Evolutionary conservation across 2,329 filamentous ascomycete genomes (phyloP).

Genomic region (Pseudopyricularia cyperi): DNA sequence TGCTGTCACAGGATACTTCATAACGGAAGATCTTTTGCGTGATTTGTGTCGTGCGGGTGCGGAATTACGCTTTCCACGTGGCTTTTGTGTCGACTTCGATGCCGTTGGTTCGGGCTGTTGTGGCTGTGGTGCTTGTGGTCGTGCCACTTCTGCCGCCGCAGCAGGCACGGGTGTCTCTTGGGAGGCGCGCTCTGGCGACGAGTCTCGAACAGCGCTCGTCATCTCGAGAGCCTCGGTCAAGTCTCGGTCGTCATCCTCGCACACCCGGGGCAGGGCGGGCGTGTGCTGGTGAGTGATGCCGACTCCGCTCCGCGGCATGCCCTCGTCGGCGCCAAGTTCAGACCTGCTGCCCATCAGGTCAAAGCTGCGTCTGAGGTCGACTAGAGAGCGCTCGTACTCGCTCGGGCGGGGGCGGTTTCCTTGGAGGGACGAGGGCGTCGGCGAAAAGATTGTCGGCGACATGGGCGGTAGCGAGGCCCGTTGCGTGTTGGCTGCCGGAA

Average conservation of each 20-base stretch:
- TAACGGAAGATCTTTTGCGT: too few species aligned
- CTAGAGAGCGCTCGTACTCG: not conserved
- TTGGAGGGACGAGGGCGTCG: not conserved
- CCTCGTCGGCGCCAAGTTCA: not conserved
- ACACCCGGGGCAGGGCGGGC: not conserved
- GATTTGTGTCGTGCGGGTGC: too few species aligned
- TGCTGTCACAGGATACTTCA: too few species aligned
- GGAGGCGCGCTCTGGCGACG: not conserved
- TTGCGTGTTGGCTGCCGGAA: not conserved
- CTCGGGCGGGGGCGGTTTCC: not conserved
- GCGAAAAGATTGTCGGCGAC: not conserved
- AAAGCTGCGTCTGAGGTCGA: slow-evolving; percentile 1
- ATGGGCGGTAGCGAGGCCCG: too few species aligned
- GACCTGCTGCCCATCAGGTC: not conserved
- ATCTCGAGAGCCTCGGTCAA: not conserved
- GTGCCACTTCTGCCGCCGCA: not conserved
- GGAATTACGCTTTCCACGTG: too few species aligned
- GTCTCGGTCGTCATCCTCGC: not conserved
- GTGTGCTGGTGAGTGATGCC: not conserved
- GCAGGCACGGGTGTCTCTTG: not conserved
- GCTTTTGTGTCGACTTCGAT: too few species aligned
- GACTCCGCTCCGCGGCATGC: not conserved
- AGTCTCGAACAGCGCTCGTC: not conserved
- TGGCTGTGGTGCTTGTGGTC: not conserved
- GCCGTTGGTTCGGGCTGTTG: too few species aligned